phyloP scores from a whole-genome alignment of 495 filamentous ascomycete genomes.

The Clavariopsis aquatica region DNA sequence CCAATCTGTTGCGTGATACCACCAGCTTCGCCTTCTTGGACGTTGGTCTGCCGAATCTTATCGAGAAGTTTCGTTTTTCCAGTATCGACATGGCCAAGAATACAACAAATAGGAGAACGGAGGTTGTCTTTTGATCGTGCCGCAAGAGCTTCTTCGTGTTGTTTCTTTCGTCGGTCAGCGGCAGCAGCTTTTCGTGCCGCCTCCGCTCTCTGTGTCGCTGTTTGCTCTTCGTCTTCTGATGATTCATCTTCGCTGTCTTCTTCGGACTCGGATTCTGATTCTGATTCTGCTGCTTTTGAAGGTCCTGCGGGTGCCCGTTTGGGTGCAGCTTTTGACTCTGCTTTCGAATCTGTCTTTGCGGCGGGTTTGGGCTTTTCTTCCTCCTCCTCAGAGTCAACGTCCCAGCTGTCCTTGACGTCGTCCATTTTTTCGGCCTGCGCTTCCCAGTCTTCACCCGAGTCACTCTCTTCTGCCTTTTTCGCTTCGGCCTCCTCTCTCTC shows the following conservation, averaged over 20 bases:
- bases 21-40: conserved; percentile 98
- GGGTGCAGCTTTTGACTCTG: neutral
- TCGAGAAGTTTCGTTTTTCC: conserved; percentile 99
- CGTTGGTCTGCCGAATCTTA: conserved; percentile 98
- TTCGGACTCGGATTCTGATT: conserved; percentile 50
- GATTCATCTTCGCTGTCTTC: conserved; percentile 58
- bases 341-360: conserved; percentile 14
- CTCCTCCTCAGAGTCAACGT: conserved; percentile 82
- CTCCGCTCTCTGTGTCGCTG: conserved; percentile 66
- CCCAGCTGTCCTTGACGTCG: conserved; percentile 92
- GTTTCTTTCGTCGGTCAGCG: conserved; percentile 82
- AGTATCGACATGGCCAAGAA: conserved; percentile 99
- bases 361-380: conserved; percentile 47
- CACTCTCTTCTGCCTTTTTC: conserved; percentile 57
- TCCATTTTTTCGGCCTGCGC: conserved; percentile 74
- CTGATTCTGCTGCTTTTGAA: conserved; percentile 41
- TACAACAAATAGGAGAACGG: conserved; percentile 98
- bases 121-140: conserved; percentile 92
- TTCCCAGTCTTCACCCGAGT: conserved; percentile 84
- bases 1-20: conserved; percentile 99
- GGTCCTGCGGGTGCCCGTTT: conserved; percentile 38
- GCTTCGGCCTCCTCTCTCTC: conserved; percentile 61
- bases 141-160: conserved; percentile 87
- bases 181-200: conserved; percentile 82
- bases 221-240: conserved; percentile 68